Conservation (phyloP, 2,329 filamentous ascomycete species). For the Rosellinia necatrix region DNA sequence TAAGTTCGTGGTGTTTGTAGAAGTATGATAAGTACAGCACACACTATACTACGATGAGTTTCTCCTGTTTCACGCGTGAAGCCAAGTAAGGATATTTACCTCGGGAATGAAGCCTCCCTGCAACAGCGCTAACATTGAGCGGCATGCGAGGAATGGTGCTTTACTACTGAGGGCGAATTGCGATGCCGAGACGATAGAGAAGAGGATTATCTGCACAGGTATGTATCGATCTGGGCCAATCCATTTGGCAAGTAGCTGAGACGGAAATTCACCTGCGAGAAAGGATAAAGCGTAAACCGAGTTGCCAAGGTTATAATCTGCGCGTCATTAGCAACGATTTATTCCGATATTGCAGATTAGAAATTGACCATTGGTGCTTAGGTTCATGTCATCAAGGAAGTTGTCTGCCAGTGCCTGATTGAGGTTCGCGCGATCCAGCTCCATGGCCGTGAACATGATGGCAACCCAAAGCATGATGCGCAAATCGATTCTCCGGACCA, state of each 20-base stretch:
- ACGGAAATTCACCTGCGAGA: slow-evolving; percentile 62
- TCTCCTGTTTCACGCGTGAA: background rate
- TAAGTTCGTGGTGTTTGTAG: slow-evolving; percentile 44
- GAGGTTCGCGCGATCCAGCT: slow-evolving; percentile 55
- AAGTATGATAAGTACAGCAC: slow-evolving; percentile 42
- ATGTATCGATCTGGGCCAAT: slow-evolving; percentile 40
- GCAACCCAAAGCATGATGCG: slow-evolving; percentile 53
- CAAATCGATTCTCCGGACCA: slow-evolving; percentile 41
- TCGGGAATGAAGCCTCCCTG: slow-evolving; percentile 42
- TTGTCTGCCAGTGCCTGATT: slow-evolving; percentile 54
- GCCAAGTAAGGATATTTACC: slow-evolving; percentile 19
- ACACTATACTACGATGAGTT: slow-evolving; percentile 26
- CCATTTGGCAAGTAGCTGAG: slow-evolving; percentile 63
- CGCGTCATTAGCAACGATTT: background rate
- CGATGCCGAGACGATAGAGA: slow-evolving; percentile 37
- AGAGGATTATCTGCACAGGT: slow-evolving; percentile 37
- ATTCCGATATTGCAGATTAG: background rate
- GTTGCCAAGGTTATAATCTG: slow-evolving; percentile 58
- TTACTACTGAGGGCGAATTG: slow-evolving; percentile 36
- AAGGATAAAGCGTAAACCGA: slow-evolving; percentile 59
- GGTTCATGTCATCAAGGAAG: slow-evolving; percentile 48
- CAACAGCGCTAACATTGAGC: slow-evolving; percentile 36
- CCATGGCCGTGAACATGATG: slow-evolving; percentile 55
- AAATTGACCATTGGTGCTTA: slow-evolving; percentile 50
- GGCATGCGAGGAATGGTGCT: slow-evolving; percentile 34